phyloP scores from a whole-genome alignment of 1,284 basidiomycete genomes.

The Ganoderma sp. region DNA sequence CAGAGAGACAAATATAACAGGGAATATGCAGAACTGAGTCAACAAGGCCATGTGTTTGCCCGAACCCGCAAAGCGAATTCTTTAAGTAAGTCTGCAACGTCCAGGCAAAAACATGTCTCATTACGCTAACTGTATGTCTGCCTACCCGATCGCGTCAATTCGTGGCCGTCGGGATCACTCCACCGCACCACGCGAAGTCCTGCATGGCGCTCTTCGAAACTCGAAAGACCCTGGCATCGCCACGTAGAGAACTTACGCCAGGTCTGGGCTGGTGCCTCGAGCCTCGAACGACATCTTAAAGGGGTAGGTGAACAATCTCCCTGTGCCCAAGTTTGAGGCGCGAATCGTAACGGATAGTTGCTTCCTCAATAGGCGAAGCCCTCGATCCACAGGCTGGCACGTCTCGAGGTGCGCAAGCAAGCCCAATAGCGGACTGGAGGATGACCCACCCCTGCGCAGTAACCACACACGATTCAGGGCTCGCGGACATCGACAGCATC shows the following conservation, averaged over 20 bases:
- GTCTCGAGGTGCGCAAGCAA: background rate
- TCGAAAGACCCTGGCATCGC: background rate
- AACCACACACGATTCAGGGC: background rate
- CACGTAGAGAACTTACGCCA: background rate
- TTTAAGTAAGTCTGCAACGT: background rate
- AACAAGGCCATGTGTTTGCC: background rate
- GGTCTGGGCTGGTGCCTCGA: background rate
- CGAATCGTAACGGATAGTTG: background rate
- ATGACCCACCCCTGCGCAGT: conserved; percentile 5
- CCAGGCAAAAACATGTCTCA: background rate
- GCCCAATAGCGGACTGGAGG: background rate
- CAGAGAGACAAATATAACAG: background rate
- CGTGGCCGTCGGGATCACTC: background rate
- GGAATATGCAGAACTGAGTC: background rate
- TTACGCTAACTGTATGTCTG: background rate
- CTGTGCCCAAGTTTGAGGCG: background rate
- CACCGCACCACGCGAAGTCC: background rate
- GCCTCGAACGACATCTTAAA: background rate
- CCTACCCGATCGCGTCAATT: background rate
- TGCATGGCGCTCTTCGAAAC: background rate
- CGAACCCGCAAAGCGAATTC: background rate
- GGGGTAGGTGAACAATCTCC: background rate
- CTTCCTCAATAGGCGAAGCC: background rate
- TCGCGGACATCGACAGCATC: background rate
- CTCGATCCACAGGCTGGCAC: background rate